These are phyloP conservation scores for Diaporthe vaccinii DNA, from an alignment of 2,329 filamentous ascomycete genomes.

Conservation along the genomic window DNA sequence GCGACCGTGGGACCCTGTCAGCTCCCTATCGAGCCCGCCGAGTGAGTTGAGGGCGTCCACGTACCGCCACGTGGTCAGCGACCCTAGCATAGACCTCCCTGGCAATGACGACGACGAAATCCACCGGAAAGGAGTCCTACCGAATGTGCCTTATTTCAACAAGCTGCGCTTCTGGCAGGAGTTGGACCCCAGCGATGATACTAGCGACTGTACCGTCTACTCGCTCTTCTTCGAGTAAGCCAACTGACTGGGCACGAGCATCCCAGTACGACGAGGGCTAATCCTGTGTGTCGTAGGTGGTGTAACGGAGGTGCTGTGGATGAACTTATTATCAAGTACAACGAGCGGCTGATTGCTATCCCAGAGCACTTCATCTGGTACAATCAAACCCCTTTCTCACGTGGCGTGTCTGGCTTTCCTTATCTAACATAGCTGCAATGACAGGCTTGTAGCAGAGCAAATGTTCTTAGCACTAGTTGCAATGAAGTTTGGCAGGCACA, in stretches of 20 bases:
- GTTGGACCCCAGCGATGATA: neutral
- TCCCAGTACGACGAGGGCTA: neutral
- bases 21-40: neutral
- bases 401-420: neutral
- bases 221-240: slow-evolving; percentile 17
- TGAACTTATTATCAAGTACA: neutral
- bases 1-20: neutral
- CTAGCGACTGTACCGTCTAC: neutral
- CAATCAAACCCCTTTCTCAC: neutral
- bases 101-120: too few species aligned
- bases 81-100: neutral
- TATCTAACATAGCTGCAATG: neutral
- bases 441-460: slow-evolving; percentile 17
- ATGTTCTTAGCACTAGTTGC: slow-evolving; percentile 3
- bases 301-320: neutral
- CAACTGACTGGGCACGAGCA: neutral
- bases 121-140: neutral
- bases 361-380: slow-evolving; percentile 13
- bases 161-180: slow-evolving; percentile 14
- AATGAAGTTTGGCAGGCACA: neutral
- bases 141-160: neutral
- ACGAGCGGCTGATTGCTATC: neutral
- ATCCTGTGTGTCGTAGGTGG: neutral
- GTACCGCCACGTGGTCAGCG: neutral
- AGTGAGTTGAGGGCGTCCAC: slow-evolving; percentile 11